Evolutionary conservation across 257 asterid genomes (phyloP).

Genomic region (Solanum infundibuliforme): DNA sequence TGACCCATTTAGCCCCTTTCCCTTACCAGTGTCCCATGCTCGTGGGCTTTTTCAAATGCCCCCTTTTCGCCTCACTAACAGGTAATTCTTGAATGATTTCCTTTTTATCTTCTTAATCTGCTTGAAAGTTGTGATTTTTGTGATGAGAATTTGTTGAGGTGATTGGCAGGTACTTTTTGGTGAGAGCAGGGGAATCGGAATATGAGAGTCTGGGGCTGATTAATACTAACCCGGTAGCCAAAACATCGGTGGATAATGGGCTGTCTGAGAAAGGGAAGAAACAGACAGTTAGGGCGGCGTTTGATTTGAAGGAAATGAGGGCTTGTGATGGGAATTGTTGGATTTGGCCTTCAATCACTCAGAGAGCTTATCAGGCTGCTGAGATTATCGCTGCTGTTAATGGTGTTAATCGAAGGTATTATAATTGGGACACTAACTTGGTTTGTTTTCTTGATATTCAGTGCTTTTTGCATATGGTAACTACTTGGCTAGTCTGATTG

Average conservation of each 20-base stretch:
- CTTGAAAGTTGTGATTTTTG: background rate
- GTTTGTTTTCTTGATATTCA: background rate
- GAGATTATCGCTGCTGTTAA: slow-evolving; percentile 85
- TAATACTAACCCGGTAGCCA: slow-evolving; percentile 92
- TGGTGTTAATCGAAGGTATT: slow-evolving; percentile 60
- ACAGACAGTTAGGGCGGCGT: slow-evolving; percentile 68
- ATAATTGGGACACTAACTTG: background rate
- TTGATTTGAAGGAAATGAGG: slow-evolving; percentile 53
- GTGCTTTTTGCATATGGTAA: background rate
- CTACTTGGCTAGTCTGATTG: background rate
- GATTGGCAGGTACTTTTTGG: slow-evolving; percentile 59
- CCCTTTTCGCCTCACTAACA: slow-evolving; percentile 69
- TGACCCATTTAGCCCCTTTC: slow-evolving; percentile 15
- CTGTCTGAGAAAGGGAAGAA: slow-evolving; percentile 73
- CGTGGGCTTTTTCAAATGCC: slow-evolving; percentile 99
- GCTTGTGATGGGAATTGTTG: slow-evolving; percentile 84
- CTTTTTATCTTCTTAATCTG: background rate
- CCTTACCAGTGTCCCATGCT: slow-evolving; percentile 42
- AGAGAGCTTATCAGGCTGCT: slow-evolving; percentile 95
- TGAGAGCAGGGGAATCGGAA: slow-evolving; percentile 95
- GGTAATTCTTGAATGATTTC: slow-evolving; percentile 20
- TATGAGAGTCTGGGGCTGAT: slow-evolving; percentile 71
- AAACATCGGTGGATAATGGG: slow-evolving; percentile 82
- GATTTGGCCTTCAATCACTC: slow-evolving; percentile 99
- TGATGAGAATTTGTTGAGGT: background rate